phyloP scores from a whole-genome alignment of 306 rosid genomes.

The Cucurbita maxima region DNA sequence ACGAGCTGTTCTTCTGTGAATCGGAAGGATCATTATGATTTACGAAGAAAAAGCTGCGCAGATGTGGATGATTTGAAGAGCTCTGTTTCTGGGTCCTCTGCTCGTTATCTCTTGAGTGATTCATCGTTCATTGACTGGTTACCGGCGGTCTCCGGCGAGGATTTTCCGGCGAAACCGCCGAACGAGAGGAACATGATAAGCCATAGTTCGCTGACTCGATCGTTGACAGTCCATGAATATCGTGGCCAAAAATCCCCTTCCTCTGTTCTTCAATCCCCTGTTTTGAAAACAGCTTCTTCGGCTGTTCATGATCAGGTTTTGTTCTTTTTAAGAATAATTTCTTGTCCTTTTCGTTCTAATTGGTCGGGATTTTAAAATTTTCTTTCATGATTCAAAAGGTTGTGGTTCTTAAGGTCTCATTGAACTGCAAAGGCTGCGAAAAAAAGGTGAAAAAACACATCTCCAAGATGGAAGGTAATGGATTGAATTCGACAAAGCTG shows the following conservation, averaged over 20 bases:
- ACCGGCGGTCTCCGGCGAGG: background rate
- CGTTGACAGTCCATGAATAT: background rate
- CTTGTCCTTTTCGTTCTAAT: too few species aligned
- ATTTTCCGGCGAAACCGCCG: background rate
- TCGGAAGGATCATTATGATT: background rate
- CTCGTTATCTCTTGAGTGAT: constrained; percentile 3
- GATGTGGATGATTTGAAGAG: constrained; percentile 1
- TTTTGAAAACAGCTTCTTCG: constrained; percentile 1
- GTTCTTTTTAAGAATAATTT: too few species aligned
- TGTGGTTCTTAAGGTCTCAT: constrained; percentile 50
- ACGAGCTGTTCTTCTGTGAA: background rate
- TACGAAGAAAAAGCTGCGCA: constrained; percentile 4
- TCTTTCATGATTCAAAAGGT: constrained; percentile 6
- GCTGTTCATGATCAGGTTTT: constrained; percentile 27
- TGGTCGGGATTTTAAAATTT: too few species aligned
- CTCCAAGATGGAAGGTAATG: constrained; percentile 55
- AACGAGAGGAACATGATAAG: background rate
- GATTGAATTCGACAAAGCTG: too few species aligned
- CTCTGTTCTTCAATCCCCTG: background rate
- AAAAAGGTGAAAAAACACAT: constrained; percentile 55
- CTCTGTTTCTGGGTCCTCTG: constrained; percentile 2
- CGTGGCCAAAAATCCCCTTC: background rate
- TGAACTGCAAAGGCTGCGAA: constrained; percentile 63
- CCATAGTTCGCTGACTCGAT: background rate
- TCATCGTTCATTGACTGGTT: constrained; percentile 1